Base-by-base conservation (phyloP, 164 flowering plant genomes). In the Nymphaea colorata region DNA sequence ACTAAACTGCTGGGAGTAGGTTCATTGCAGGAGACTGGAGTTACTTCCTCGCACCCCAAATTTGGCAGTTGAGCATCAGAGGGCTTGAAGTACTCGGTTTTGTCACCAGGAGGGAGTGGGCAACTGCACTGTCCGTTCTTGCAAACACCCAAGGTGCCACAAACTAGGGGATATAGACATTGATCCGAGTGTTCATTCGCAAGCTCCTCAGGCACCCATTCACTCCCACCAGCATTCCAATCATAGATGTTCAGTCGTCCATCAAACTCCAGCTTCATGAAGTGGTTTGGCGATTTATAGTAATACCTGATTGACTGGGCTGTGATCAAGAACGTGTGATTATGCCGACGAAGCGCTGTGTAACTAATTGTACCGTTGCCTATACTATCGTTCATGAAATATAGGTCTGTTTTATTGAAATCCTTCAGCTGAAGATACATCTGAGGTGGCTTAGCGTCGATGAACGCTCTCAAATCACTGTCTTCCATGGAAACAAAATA, bases 311-410 rank as follows among this genome's bases (percentile, higher is more conserved):
- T 25, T 25, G 36, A 25, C 36, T 25, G 36, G 36, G 36, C 36
- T 25, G 36, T 25, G 36, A 25, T 25, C 36, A 25, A 25, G 36
- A 25, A 25, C 36, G 36, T 51, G 4, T 16, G 61, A 12, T 17
- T 41, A 51, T 11, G 42, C 4, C 36, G 42, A 16, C 67, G 59
- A 16, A 41, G 62, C 51, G 36, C 44, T 18, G 42, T n/a, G 12
- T 16, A 41, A 47, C 12, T 17, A 64, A 47, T 69, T 59, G 4
- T 18, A 42, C 3, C 71, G 74, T 70, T 53, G 17, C 25, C 71
- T 71, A n/a, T 71, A 65, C 17, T 70, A 71, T 55, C 59, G 12
- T 65, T 67, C 68, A 59, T 61, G 63, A 61, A 67, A 57, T 67
- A 45, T 51, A 45, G 70, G 67, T 41, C 71, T 71, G 5, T 71